A percentile compares a stretch with the other conserved stretches of the same genome.
These are phyloP conservation scores for Melaleuca alternifolia DNA, from an alignment of 345 rosid species.

Conservation along the genomic window DNA sequence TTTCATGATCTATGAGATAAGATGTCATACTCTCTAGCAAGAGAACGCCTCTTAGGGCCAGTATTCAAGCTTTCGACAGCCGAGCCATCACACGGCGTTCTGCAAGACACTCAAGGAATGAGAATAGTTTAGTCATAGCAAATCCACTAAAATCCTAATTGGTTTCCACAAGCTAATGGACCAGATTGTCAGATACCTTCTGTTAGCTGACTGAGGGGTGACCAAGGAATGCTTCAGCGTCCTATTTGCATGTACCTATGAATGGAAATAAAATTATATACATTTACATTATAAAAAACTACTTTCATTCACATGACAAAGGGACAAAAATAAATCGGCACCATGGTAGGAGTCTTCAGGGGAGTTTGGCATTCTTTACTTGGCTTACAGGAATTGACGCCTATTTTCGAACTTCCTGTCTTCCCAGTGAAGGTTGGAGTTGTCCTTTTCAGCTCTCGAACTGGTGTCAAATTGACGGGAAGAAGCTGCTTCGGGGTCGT, in stretches of 20 bases:
- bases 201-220: slow-evolving; percentile 57
- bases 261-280: background rate
- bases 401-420: background rate
- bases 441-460: background rate
- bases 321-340: background rate
- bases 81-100: slow-evolving; percentile 36
- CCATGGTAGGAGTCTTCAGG: slow-evolving; percentile 49
- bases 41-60: slow-evolving; percentile 56
- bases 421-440: background rate
- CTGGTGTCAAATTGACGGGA: slow-evolving; percentile 14
- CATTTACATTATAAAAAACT: background rate
- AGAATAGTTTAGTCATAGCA: background rate
- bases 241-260: slow-evolving; percentile 30
- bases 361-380: slow-evolving; percentile 59
- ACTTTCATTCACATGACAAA: background rate
- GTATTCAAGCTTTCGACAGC: slow-evolving; percentile 37
- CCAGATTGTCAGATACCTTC: slow-evolving; percentile 11
- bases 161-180: background rate
- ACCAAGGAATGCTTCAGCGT: slow-evolving; percentile 23
- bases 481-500: slow-evolving; percentile 11
- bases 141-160: background rate
- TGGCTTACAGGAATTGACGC: slow-evolving; percentile 11
- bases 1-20: background rate
- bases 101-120: slow-evolving; percentile 5
- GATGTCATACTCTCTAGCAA: slow-evolving; percentile 63